Evolutionary conservation across 768 basidiomycete species (phyloP).

Genomic region (Mycena vulgaris): DNA sequence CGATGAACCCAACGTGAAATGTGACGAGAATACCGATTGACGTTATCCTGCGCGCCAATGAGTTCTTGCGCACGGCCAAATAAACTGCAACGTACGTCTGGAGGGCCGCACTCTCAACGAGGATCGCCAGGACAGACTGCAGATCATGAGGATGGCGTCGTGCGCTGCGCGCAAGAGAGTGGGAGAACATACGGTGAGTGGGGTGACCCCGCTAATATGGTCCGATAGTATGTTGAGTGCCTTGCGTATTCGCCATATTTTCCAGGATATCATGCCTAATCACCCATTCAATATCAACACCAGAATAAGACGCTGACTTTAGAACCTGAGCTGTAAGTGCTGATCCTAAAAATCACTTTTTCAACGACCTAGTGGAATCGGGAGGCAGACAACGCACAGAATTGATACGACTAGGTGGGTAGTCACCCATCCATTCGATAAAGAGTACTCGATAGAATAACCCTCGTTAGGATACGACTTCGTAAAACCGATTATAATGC

Average conservation of each 20-base stretch:
- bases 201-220: not conserved
- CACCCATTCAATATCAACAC: not conserved
- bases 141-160: not conserved
- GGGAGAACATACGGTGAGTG: not conserved
- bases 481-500: not conserved
- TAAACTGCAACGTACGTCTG: conserved; percentile 8
- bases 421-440: conserved; percentile 19
- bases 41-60: not conserved
- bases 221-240: not conserved
- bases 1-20: not conserved
- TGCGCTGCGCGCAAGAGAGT: too few relatives aligned
- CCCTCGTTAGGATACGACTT: not conserved
- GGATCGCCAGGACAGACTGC: not conserved
- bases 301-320: not conserved
- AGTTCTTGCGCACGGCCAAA: not conserved
- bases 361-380: not conserved
- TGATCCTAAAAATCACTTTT: not conserved
- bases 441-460: not conserved
- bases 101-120: conserved; percentile 21
- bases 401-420: not conserved
- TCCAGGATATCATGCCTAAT: conserved; percentile 13
- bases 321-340: conserved; percentile 8
- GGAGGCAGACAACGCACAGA: not conserved
- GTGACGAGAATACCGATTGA: not conserved
- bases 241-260: not conserved